Base-by-base conservation (phyloP, 306 rosid species). In the Herpetospermum pedunculosum region DNA sequence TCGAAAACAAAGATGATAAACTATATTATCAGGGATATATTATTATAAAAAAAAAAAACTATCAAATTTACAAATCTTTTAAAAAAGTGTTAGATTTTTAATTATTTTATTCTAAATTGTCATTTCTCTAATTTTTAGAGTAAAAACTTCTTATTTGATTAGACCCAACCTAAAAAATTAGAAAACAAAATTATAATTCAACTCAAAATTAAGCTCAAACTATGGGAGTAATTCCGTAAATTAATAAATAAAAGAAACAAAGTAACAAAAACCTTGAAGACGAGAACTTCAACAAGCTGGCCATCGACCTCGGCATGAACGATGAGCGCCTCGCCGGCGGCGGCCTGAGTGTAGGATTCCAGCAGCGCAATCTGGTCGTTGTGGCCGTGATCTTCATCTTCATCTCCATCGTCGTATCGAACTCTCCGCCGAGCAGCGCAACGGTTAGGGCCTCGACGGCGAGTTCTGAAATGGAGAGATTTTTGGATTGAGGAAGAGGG, bases 231-330 rank as follows among this genome's bases (percentile, higher is more conserved):
- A 53, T 8, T 6, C 1, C 29, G 6, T 53, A 53, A 43, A 8
- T 64, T 7, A 49, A 26, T 35, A 2, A 0, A n/a, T n/a, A 52
- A 21, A 41, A 15, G 25, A 32, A 16, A 35, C 8, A 3, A 6
- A 1, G 18, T 4, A 21, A 4, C 14, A 70, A 30, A 32, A 6
- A 92, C 98, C 93, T 92, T 92, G 77, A 92, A 92, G 83, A 92
- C 84, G 72, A 92, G 87, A 78, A 90, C 90, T 47, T 92, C 81
- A 8, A 87, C 93, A 30, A 80, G 80, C 19, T 86, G 76, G 8
- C 62, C 89, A 57, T 90, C 96, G 76, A 90, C 85, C 48, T 76
- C 26, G 1, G 96, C 93, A 54, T 87, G 91, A 44, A 92, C 96
- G 76, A 90, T 50, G 46, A 90, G 92, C 25, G 86, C 96, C 81